Conservation (phyloP, 129 eudicot genomes). For the Flaveria ramosissima region DNA sequence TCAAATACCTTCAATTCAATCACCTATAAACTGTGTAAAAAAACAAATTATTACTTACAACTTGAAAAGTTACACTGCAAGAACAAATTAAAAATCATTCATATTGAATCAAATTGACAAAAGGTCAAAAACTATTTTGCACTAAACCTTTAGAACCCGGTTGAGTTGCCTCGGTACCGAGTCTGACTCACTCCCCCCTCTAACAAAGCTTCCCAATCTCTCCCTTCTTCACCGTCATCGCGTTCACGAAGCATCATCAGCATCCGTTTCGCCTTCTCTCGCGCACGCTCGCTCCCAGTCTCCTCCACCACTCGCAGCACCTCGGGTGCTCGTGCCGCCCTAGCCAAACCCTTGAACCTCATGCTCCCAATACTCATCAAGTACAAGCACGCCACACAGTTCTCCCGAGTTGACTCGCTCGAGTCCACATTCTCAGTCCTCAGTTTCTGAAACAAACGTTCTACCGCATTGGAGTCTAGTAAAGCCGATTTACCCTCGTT, state of each 20-base stretch:
- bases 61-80: background rate
- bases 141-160: slow-evolving; percentile 51
- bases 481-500: slow-evolving; percentile 75
- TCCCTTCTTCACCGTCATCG: slow-evolving; percentile 48
- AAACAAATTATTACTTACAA: slow-evolving; percentile 20
- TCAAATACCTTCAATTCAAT: slow-evolving; percentile 6
- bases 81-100: slow-evolving; percentile 19
- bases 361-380: slow-evolving; percentile 86
- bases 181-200: slow-evolving; percentile 65
- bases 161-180: slow-evolving; percentile 64
- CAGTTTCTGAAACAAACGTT: slow-evolving; percentile 57
- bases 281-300: slow-evolving; percentile 66
- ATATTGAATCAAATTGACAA: slow-evolving; percentile 12
- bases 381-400: slow-evolving; percentile 75
- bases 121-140: background rate
- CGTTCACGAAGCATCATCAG: slow-evolving; percentile 60
- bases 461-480: slow-evolving; percentile 79
- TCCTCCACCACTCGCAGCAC: slow-evolving; percentile 80
- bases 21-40: slow-evolving; percentile 16
- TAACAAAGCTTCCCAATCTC: slow-evolving; percentile 73
- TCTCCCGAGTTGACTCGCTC: slow-evolving; percentile 75
- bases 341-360: slow-evolving; percentile 84
- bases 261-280: slow-evolving; percentile 79
- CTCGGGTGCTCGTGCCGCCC: slow-evolving; percentile 70
- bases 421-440: slow-evolving; percentile 42